Conservation (phyloP, 1,284 basidiomycete species). For the Termitomyces sp. region DNA sequence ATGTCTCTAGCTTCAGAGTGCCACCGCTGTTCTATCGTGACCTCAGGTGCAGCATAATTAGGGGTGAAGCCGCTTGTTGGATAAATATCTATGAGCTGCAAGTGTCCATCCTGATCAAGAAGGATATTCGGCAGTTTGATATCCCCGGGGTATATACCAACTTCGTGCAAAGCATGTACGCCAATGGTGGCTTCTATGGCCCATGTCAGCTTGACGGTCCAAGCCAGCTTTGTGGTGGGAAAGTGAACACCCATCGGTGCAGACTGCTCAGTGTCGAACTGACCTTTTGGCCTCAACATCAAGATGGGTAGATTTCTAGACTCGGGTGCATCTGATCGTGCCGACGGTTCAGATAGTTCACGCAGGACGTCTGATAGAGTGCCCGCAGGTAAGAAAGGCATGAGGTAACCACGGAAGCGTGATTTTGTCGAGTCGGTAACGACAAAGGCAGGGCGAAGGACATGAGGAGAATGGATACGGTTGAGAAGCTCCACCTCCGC, state of each 20-base stretch:
- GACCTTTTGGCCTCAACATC: not conserved
- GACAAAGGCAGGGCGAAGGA: not conserved
- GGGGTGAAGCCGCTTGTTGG: no score
- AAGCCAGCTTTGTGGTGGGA: not conserved
- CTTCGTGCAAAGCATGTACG: not conserved
- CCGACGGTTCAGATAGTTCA: no score
- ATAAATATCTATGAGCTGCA: no score
- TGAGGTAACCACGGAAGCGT: not conserved
- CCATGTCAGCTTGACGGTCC: not conserved
- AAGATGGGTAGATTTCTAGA: no score
- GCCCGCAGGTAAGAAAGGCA: not conserved
- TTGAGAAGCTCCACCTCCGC: constrained; percentile 25
- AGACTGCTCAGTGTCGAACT: no score
- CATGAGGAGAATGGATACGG: not conserved
- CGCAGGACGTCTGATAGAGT: not conserved
- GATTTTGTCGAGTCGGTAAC: not conserved
- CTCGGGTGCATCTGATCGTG: no score
- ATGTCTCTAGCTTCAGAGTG: no score
- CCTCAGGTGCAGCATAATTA: no score
- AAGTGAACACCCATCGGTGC: no score
- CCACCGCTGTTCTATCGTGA: no score
- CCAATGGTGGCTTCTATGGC: not conserved
- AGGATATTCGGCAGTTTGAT: not conserved
- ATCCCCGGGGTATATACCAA: not conserved
- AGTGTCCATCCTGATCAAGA: not conserved